A percentile compares a stretch with the other conserved stretches of the same genome.
These are phyloP conservation scores for Cyathus pygmaeus DNA, from an alignment of 1,284 basidiomycete species.

Conservation along the genomic window DNA sequence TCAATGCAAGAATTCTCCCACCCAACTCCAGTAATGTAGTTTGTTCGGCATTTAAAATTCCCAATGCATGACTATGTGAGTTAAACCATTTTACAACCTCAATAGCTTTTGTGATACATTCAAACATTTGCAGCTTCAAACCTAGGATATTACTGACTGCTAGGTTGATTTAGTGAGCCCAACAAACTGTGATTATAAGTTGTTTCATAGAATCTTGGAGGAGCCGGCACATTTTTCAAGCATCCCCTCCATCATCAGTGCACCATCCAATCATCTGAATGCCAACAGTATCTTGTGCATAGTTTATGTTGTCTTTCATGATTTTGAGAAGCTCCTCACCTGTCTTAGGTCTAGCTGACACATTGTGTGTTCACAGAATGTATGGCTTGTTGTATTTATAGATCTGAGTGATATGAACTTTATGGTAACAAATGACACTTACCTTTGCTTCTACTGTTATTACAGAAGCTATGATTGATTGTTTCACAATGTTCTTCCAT, in stretches of 20 bases:
- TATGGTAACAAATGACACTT: slow-evolving; percentile 39
- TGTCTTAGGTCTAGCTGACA: slow-evolving; percentile 35
- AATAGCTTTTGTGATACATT: slow-evolving; percentile 21
- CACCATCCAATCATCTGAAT: slow-evolving; percentile 31
- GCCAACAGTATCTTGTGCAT: slow-evolving; percentile 8
- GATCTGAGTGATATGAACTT: no score
- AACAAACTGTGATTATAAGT: slow-evolving; percentile 41
- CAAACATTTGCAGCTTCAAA: slow-evolving; percentile 14
- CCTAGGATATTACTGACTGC: slow-evolving; percentile 41
- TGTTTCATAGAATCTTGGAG: slow-evolving; percentile 21
- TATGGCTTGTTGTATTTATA: no score
- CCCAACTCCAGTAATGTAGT: slow-evolving; percentile 1
- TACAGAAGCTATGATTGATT: slow-evolving; percentile 23
- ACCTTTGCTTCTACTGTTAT: slow-evolving; percentile 27
- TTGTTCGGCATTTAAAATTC: slow-evolving; percentile 20
- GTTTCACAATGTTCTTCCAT: slow-evolving; percentile 43
- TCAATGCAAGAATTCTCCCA: slow-evolving; percentile 9
- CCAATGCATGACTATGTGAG: slow-evolving; percentile 25
- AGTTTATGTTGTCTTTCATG: slow-evolving; percentile 31
- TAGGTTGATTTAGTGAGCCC: slow-evolving; percentile 45
- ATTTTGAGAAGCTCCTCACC: slow-evolving; percentile 35
- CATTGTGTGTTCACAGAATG: slow-evolving; percentile 30
- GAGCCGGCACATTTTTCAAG: slow-evolving; percentile 33
- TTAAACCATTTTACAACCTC: slow-evolving; percentile 35
- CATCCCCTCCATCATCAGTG: slow-evolving; percentile 42